Evolutionary conservation across 2,329 filamentous ascomycete species (phyloP), one percentile per base, ranked within the genome.

Genomic region (Epicoccum nigrum): DNA sequence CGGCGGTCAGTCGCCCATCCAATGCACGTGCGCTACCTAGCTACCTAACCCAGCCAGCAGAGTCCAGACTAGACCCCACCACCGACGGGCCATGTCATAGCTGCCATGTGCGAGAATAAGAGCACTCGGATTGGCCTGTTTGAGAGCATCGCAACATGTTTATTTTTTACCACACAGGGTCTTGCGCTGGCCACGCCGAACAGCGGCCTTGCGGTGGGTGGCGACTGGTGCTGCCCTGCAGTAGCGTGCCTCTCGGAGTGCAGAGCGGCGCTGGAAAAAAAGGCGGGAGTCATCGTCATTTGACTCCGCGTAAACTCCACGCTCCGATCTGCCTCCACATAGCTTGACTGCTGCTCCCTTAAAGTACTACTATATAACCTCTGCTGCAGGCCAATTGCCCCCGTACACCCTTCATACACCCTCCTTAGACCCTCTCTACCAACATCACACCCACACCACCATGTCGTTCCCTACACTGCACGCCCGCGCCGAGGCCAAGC

Each of bases 401-500:
- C 2, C 33, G 1, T 16, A 35, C 16, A 33, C 33, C 7, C 28
- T n/a, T 30, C 28, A 30, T n/a, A n/a, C 28, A 30, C 28, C 12
- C 28, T 13, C 28, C 5, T 4, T 13, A 30, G 16, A 35, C 17
- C 7, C 11, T 7, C 33, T 13, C 31, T 8, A n/a, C n/a, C n/a
- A n/a, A n/a, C n/a, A n/a, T n/a, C n/a, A n/a, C 25, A 20, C 5
- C n/a, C 27, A 15, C 43, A 43, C 58, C 58, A 42, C 42, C 35
- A 72, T 71, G 69, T 48, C 70, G 31, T 68, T 69, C 60, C 71
- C 72, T 42, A 72, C 69, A 12, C 72, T 76, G 41, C 73, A 74
- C 59, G 71, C 73, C 59, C 72, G 73, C 60, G 67, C 70, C n/a
- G 74, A 76, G 60, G 68, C 67, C 58, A 75, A 75, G 61, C 68